These are phyloP conservation scores for Dioscorea alata DNA, from an alignment of 106 monocot species.

Conservation along the genomic window DNA sequence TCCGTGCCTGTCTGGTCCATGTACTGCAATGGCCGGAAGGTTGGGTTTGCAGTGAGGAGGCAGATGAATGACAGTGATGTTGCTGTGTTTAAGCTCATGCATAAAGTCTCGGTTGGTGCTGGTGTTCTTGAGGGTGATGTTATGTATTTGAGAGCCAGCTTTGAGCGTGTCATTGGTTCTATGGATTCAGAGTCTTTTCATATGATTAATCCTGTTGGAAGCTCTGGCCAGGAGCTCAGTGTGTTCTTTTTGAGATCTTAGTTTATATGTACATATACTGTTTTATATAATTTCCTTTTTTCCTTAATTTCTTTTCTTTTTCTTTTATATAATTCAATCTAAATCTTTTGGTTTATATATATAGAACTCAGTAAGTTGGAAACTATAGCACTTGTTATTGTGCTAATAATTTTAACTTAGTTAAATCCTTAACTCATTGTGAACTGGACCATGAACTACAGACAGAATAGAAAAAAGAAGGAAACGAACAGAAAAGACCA, in stretches of 20 bases:
- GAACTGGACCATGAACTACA: no score
- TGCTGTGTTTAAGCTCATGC: conserved; percentile 42
- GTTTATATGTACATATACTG: no score
- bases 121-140: conserved; percentile 41
- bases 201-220: conserved; percentile 59
- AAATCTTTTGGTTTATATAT: no score
- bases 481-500: no score
- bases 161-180: conserved; percentile 55
- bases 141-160: conserved; percentile 55
- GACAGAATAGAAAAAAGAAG: no score
- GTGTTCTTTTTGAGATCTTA: conserved; percentile 49
- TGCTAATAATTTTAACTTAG: no score
- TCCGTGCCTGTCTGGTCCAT: conserved; percentile 41
- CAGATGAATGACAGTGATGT: conserved; percentile 28
- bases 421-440: no score
- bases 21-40: conserved; percentile 64
- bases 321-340: no score
- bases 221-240: conserved; percentile 58
- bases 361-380: no score
- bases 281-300: no score
- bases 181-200: conserved; percentile 66
- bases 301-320: no score
- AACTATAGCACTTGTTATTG: no score
- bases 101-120: conserved; percentile 46
- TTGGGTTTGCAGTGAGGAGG: conserved; percentile 46